Evolutionary conservation across 1,284 basidiomycete genomes (phyloP), one percentile per base, ranked within the genome.

Genomic region (Cutaneotrichosporon cyanovorans): DNA sequence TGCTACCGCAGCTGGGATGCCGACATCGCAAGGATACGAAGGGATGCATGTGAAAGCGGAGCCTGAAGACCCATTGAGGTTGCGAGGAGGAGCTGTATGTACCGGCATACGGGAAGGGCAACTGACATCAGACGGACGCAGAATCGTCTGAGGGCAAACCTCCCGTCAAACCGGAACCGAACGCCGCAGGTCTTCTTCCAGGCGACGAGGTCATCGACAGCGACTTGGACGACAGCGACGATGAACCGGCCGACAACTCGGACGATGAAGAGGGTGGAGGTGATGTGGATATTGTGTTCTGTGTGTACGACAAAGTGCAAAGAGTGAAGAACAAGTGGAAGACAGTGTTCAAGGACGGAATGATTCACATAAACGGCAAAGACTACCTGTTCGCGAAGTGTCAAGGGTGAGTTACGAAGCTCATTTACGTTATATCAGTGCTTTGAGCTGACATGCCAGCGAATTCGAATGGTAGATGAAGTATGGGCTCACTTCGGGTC

Each of bases 291-390:
- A 91, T 97, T 47, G 89, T 98, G 31, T 93, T 97, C 61, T 97
- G 93, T 68, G 91, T 95, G 11, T 98, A 97, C 66, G 95, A 99
- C 71, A 98, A 98, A 82, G 91, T 96, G 31, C 89, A 92, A 49
- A 80, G 95, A 18, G 92, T 97, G 23, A 97, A 97, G 75, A 98
- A 97, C 77, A 99, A 97, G 76, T 99, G 95, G 95, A 98, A 98
- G 77, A 95, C 92, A 51, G 84, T 91, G n/a, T 80, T 99, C 52
- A 95, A 95, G 73, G 95, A 98, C 62, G 95, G 95, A 14, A 90
- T 98, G 81, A 89, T 97, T 47, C 89, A 92, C 62, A 82, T 97
- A 58, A 93, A 96, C 59, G 92, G 93, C 21, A 86, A 86, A 60
- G 95, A 99, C 66, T 99, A 98, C 73, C 78, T 98, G 22, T 99